Conservation (phyloP, 495 filamentous ascomycete genomes). For the Aspergillus hancockii region DNA sequence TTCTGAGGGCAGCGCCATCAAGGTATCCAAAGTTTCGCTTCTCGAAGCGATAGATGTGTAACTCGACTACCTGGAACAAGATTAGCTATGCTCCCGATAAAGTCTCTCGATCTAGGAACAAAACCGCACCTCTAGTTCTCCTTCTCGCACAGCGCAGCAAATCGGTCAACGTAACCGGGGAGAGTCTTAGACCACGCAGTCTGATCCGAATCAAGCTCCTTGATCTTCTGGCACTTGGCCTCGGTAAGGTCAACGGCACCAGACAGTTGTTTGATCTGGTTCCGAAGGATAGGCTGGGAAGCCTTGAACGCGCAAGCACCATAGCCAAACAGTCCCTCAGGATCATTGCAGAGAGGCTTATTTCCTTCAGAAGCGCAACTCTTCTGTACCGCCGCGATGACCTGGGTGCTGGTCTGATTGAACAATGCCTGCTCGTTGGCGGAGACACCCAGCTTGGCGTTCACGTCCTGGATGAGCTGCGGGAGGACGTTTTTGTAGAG, state of each 20-base stretch:
- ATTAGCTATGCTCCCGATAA: no score
- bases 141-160: conserved; percentile 12
- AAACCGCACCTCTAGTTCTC: conserved; percentile 17
- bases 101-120: no score
- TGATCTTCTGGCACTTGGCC: conserved; percentile 15
- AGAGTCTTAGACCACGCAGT: conserved; percentile 15
- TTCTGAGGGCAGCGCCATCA: no score
- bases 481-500: conserved; percentile 9
- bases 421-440: conserved; percentile 13
- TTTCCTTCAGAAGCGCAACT: conserved; percentile 12
- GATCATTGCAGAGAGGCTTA: conserved; percentile 16
- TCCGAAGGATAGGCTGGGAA: conserved; percentile 9
- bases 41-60: no score
- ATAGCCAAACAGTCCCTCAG: conserved; percentile 1
- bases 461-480: conserved; percentile 11
- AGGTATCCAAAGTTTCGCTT: no score
- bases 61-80: no score
- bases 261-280: background rate
- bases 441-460: conserved; percentile 7
- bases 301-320: conserved; percentile 14
- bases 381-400: conserved; percentile 11
- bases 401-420: conserved; percentile 11
- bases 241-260: conserved; percentile 8
- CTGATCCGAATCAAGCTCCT: conserved; percentile 7
- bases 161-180: conserved; percentile 16